Percentiles rank a stretch among this genome's conserved stretches.
Conservation (phyloP, 2,329 filamentous ascomycete species). For the Talaromyces sp. region DNA sequence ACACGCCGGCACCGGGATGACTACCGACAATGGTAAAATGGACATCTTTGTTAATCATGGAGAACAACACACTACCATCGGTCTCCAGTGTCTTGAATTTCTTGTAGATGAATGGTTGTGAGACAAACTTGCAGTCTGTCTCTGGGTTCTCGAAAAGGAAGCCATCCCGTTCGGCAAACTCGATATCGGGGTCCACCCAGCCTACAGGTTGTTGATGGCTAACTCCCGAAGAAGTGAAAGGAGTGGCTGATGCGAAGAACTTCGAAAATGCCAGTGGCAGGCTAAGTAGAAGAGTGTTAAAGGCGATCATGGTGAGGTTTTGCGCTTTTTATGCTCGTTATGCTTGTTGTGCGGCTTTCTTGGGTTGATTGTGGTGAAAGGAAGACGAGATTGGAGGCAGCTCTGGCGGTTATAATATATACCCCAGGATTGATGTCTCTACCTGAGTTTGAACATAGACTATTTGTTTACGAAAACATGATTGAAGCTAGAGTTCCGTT, state of each 20-base stretch:
- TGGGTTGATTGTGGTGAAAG: not conserved
- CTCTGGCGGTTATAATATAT: not conserved
- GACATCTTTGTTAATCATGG: slow-evolving; percentile 32
- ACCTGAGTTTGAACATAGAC: not conserved
- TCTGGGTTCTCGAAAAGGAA: slow-evolving; percentile 34
- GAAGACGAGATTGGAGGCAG: not conserved
- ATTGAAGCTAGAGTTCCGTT: not conserved
- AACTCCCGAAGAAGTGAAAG: not conserved
- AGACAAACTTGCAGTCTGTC: slow-evolving; percentile 30
- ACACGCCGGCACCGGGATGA: slow-evolving; percentile 33
- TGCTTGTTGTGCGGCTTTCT: not conserved
- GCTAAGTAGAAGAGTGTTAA: not conserved
- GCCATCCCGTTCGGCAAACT: slow-evolving; percentile 21
- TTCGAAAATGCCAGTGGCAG: not conserved
- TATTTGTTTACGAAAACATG: not conserved
- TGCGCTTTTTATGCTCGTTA: too few species aligned
- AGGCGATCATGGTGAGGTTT: not conserved
- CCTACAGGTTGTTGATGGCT: not conserved
- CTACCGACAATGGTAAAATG: slow-evolving; percentile 33
- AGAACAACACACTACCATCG: slow-evolving; percentile 32
- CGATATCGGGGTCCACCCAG: not conserved
- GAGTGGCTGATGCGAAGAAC: not conserved
- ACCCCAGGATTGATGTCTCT: not conserved
- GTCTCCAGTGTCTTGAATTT: slow-evolving; percentile 33
- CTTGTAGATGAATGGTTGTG: slow-evolving; percentile 34